Conservation (phyloP, 768 basidiomycete genomes). For the Macrocybe gigantea region DNA sequence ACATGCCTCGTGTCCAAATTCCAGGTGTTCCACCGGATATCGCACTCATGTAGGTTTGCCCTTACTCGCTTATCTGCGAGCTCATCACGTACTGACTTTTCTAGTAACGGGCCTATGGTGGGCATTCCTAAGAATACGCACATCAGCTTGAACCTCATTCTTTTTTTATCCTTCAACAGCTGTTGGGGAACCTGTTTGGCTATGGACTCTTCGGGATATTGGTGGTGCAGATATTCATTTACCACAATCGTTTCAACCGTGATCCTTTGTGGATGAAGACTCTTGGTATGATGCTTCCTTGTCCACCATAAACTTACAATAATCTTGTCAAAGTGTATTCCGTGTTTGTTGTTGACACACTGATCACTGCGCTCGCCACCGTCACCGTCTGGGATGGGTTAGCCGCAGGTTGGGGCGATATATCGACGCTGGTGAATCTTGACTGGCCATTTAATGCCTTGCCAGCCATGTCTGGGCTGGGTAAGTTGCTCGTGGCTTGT, state of each 20-base stretch:
- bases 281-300: slow-evolving; percentile 1
- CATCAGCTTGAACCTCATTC: background rate
- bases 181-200: slow-evolving; percentile 8
- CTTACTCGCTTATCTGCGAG: background rate
- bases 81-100: background rate
- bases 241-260: slow-evolving; percentile 1
- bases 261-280: slow-evolving; percentile 6
- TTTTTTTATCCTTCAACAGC: background rate
- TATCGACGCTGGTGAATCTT: slow-evolving; percentile 5
- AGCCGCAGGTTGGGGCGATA: slow-evolving; percentile 14
- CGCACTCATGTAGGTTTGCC: slow-evolving; percentile 2
- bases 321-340: slow-evolving; percentile 5
- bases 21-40: slow-evolving; percentile 5
- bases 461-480: slow-evolving; percentile 11
- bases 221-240: slow-evolving; percentile 8
- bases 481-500: slow-evolving; percentile 5
- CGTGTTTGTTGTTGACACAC: slow-evolving; percentile 9
- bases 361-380: slow-evolving; percentile 15
- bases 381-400: slow-evolving; percentile 14
- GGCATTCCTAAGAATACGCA: background rate
- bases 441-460: slow-evolving; percentile 10
- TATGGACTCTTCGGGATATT: slow-evolving; percentile 9
- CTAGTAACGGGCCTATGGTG: slow-evolving; percentile 6
- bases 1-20: background rate
- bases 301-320: background rate